Conservation (phyloP, 139 green algal species). For the Yamagishiella unicocca region DNA sequence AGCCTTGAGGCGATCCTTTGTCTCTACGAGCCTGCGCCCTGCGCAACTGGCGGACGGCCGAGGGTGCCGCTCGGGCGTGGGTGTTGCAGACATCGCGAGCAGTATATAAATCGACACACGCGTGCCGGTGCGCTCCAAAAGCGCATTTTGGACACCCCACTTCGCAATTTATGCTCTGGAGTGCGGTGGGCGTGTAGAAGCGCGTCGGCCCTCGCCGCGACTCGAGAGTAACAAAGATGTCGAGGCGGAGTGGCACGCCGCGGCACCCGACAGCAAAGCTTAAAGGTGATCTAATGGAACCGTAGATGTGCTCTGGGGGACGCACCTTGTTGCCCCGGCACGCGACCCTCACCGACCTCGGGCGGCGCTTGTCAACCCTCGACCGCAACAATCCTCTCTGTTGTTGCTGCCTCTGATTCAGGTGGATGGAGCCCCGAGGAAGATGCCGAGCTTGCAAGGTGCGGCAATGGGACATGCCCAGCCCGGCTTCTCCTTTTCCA, state of each 20-base stretch:
- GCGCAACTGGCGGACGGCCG: neutral
- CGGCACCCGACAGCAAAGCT: slow-evolving; percentile 53
- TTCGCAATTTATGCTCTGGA: too few relatives aligned
- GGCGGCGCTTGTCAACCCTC: neutral
- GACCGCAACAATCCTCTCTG: neutral
- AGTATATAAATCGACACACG: neutral
- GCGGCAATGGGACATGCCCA: neutral
- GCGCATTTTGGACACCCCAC: neutral
- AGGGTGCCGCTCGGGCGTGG: neutral
- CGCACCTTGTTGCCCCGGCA: neutral
- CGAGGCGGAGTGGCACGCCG: neutral
- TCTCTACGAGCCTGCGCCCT: neutral
- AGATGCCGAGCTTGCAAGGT: slow-evolving; percentile 60
- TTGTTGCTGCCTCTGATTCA: neutral
- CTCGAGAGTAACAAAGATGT: neutral
- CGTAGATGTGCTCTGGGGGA: neutral
- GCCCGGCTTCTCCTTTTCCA: neutral
- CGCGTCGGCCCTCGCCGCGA: neutral
- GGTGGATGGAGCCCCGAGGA: slow-evolving; percentile 62
- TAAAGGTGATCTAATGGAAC: too few relatives aligned
- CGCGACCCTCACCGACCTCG: neutral
- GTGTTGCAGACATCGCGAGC: neutral
- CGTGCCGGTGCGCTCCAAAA: neutral
- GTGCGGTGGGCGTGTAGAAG: neutral
- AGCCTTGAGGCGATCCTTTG: neutral